These are phyloP conservation scores for Leishmania tropica DNA, from an alignment of 208 protist species.

Conservation along the genomic window DNA sequence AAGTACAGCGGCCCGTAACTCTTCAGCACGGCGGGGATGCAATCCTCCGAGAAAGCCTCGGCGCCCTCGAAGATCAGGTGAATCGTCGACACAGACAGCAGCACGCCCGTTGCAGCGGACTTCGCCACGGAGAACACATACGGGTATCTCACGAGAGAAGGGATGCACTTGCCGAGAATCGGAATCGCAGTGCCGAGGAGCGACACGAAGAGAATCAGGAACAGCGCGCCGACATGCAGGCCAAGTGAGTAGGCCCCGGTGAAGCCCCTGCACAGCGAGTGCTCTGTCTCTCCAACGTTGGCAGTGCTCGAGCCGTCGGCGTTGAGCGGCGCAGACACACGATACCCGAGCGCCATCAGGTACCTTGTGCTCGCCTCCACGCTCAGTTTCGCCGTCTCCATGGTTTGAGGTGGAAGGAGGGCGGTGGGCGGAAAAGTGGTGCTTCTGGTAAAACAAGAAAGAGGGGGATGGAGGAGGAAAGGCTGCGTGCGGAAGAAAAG, in stretches of 20 bases:
- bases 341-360: slow-evolving; percentile 15
- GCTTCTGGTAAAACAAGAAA: too few species aligned
- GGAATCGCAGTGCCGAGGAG: slow-evolving; percentile 48
- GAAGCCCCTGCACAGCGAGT: slow-evolving; percentile 40
- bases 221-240: slow-evolving; percentile 46
- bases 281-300: background rate
- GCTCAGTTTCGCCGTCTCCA: background rate
- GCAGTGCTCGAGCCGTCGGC: background rate
- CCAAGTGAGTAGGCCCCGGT: slow-evolving; percentile 43
- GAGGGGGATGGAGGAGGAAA: too few species aligned
- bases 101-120: slow-evolving; percentile 54
- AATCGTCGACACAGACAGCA: slow-evolving; percentile 59
- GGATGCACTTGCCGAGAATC: slow-evolving; percentile 51
- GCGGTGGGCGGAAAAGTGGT: too few species aligned
- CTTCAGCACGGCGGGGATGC: slow-evolving; percentile 33
- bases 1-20: slow-evolving; percentile 51
- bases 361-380: slow-evolving; percentile 10
- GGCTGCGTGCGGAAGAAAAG: too few species aligned
- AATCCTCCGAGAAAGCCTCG: slow-evolving; percentile 41
- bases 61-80: slow-evolving; percentile 58
- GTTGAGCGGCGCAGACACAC: background rate
- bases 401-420: too few species aligned
- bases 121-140: slow-evolving; percentile 59
- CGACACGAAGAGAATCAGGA: slow-evolving; percentile 53
- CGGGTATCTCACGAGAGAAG: slow-evolving; percentile 37